phyloP scores from a whole-genome alignment of 1,139 yeast species.

The Magnusiomyces magnusii region DNA sequence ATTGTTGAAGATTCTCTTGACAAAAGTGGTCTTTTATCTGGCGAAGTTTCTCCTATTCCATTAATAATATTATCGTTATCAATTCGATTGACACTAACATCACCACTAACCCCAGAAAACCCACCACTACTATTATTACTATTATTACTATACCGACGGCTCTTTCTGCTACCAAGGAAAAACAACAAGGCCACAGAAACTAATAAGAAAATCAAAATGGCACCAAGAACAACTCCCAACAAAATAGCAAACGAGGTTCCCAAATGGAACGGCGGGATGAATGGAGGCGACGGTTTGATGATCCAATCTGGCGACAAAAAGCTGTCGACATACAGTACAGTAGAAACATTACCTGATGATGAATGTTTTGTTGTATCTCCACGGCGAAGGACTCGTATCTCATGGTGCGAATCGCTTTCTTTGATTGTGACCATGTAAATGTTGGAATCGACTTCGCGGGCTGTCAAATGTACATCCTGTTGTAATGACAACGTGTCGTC shows the following conservation, averaged over 20 bases:
- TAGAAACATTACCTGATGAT: slow-evolving; percentile 25
- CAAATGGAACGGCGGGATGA: slow-evolving; percentile 28
- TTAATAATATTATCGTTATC: too few relatives aligned
- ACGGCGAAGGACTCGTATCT: slow-evolving; percentile 53
- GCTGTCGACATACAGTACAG: slow-evolving; percentile 65
- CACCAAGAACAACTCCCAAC: slow-evolving; percentile 33
- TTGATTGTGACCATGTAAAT: slow-evolving; percentile 33
- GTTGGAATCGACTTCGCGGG: slow-evolving; percentile 33
- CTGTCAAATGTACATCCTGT: slow-evolving; percentile 39
- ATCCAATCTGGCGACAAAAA: slow-evolving; percentile 65
- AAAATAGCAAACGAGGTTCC: slow-evolving; percentile 32
- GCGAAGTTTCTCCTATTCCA: too few relatives aligned
- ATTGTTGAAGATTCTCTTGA: neutral
- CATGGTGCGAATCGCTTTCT: slow-evolving; percentile 51
- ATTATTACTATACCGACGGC: neutral
- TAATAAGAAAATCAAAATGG: slow-evolving; percentile 26
- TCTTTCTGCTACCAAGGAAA: slow-evolving; percentile 18
- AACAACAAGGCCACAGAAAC: slow-evolving; percentile 20
- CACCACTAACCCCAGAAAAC: too few relatives aligned
- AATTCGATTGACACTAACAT: too few relatives aligned
- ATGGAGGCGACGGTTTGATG: slow-evolving; percentile 20
- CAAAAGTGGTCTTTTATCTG: slow-evolving; percentile 1
- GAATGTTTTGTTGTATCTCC: slow-evolving; percentile 51
- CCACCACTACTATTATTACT: slow-evolving; percentile 1
- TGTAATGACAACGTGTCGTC: slow-evolving; percentile 38